Evolutionary conservation across 2,329 filamentous ascomycete genomes (phyloP), one percentile per base, ranked within the genome.

Genomic region (Emericellopsis cladophorae): DNA sequence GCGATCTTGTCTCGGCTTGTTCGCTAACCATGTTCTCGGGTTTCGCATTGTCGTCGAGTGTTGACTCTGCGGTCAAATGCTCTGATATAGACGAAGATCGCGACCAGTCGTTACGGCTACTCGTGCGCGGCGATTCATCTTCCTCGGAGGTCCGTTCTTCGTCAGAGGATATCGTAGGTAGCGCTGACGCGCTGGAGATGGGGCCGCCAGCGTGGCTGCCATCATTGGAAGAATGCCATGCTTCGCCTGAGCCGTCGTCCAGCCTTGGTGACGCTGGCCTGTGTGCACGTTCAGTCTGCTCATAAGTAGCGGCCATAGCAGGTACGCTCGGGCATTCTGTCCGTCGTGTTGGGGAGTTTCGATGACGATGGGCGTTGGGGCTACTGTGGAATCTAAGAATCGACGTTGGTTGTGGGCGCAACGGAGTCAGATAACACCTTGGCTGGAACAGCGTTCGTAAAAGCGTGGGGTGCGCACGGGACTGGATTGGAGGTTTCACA

Each of bases 81-180:
- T 56, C 55, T 6, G 55, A 57, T n/a, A 54, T 51, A 26, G 54
- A 56, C 33, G 54, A 55, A 9, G 54, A 51, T 36, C 49, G 47
- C 35, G 55, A 57, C 23, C 46, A 40, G 22, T 39, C 45, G 12
- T 48, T 45, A n/a, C 44, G 49, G 31, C 50, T 54, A 6, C 41
- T 46, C 40, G 47, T 50, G 18, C 49, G 40, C 10, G 44, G 47
- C 0, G 52, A 53, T n/a, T 46, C 44, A 38, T 49, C 55, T 39
- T 58, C 55, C 21, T 53, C 55, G 2, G 52, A 54, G 21, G 51
- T 55, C 16, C 44, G 52, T 8, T 57, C 53, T 39, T 58, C 57
- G 29, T 60, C 57, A 1, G 51, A 54, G 7, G 50, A 46, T 2
- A 52, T 50, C 29, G 51, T 49, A 14, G 51, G 48, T 7, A 52